Evolutionary conservation across 2,329 filamentous ascomycete genomes (phyloP), one percentile per base, ranked within the genome.

Genomic region (Cryphonectria japonica): DNA sequence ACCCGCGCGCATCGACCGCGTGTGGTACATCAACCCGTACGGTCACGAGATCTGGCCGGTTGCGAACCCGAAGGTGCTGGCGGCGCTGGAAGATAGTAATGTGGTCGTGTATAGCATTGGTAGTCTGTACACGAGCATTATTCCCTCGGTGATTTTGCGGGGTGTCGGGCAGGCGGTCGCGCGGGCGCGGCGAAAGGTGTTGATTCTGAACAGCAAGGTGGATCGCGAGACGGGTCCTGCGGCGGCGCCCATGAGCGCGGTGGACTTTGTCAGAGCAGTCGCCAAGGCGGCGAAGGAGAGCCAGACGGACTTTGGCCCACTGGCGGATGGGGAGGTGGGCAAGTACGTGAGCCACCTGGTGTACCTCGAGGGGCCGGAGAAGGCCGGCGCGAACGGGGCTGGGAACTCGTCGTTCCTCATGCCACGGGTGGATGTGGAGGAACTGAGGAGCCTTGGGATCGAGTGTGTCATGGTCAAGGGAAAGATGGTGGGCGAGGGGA

Each of bases 11-110:
- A 97, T 98, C 75, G 85, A 91, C 69, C 84, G 95, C 2, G 86
- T 98, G 43, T 98, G 94, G 94, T 98, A 98, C 83, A 98, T 98
- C 83, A 98, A 98, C 78, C 95, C 95, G 0, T 98, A 98, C 79
- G 95, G 95, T n/a, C 94, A 98, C 78, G 95, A 98, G 80, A 98
- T 98, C 75, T 89, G 91, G 26, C 93, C 95, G 0, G 87, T 91
- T 0, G 92, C 94, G 2, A 98, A 97, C 77, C 91, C 94, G 0
- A 90, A 93, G 66, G 93, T 95, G 0, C 76, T 97, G 0, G 86
- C 89, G 9, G 89, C 93, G 0, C 80, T 98, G 0, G 82, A 83
- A 22, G 82, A 83, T 1, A 87, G 92, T 0, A 86, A 89, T 69
- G 91, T 89, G 1, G 85, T 98, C 11, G 88, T 98, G 62, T 98